These are phyloP conservation scores for Lippia alba DNA, from an alignment of 305 asterid species.

Conservation along the genomic window DNA sequence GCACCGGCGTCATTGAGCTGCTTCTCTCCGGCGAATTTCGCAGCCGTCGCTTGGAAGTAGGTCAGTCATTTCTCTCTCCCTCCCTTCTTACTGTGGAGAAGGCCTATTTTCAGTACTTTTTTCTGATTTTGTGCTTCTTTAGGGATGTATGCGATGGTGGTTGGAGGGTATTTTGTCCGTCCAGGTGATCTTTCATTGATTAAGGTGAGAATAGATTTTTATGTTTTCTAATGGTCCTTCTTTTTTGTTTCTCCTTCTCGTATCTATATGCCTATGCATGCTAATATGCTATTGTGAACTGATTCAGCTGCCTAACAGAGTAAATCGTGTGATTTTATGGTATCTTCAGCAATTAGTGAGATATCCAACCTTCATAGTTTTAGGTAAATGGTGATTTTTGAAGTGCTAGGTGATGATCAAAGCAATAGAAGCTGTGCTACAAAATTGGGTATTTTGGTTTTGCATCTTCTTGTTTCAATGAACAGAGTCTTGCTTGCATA, in stretches of 20 bases:
- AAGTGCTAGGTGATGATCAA: constrained; percentile 19
- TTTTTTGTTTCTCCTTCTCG: not conserved
- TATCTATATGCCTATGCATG: constrained; percentile 11
- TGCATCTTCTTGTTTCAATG: not conserved
- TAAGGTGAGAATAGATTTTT: constrained; percentile 50
- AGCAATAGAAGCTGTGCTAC: not conserved
- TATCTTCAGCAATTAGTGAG: constrained; percentile 1
- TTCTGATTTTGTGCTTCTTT: constrained; percentile 12
- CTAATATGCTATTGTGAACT: not conserved
- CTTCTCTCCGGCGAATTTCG: constrained; percentile 47
- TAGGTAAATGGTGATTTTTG: not conserved
- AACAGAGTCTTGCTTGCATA: not conserved
- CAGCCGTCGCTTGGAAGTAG: constrained; percentile 60
- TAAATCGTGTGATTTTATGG: constrained; percentile 14
- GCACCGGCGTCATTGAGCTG: constrained; percentile 75
- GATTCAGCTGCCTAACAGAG: constrained; percentile 15
- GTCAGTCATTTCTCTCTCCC: constrained; percentile 39
- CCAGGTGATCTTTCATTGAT: constrained; percentile 53
- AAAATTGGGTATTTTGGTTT: not conserved
- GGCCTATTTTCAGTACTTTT: constrained; percentile 6
- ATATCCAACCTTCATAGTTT: not conserved
- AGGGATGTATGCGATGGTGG: constrained; percentile 94
- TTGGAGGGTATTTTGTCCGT: constrained; percentile 61
- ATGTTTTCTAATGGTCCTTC: not conserved
- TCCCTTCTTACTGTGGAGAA: not conserved